Conservation (phyloP, 768 basidiomycete species). For the Cystofilobasidium ferigula region DNA sequence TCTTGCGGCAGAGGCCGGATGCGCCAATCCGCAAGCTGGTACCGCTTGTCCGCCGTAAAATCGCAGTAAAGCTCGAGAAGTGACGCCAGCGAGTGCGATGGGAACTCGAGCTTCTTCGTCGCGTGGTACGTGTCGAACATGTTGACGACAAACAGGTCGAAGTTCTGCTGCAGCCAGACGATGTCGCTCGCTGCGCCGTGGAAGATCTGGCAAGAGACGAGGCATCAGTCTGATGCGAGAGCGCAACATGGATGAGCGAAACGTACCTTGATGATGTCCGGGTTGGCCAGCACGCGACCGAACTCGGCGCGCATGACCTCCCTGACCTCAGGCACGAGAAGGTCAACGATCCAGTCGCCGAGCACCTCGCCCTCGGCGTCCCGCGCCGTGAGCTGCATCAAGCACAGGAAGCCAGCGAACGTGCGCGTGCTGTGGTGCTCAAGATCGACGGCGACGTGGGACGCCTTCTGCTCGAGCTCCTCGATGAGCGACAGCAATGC, state of each 20-base stretch:
- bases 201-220: conserved; percentile 51
- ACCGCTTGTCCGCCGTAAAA: conserved; percentile 84
- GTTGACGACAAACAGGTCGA: conserved; percentile 84
- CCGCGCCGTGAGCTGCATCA: conserved; percentile 70
- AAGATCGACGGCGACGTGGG: conserved; percentile 73
- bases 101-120: conserved; percentile 71
- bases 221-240: not conserved
- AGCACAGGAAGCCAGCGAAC: conserved; percentile 74
- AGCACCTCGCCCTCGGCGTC: conserved; percentile 1
- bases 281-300: conserved; percentile 77
- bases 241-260: conserved; percentile 1
- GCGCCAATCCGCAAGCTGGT: conserved; percentile 95
- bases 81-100: conserved; percentile 69
- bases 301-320: conserved; percentile 57
- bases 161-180: conserved; percentile 91
- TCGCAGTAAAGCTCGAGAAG: conserved; percentile 81
- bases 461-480: conserved; percentile 46
- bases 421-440: conserved; percentile 85
- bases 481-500: conserved; percentile 53
- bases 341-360: conserved; percentile 73
- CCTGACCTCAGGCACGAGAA: conserved; percentile 51
- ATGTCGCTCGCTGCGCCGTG: conserved; percentile 93
- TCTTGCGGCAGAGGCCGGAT: conserved; percentile 81
- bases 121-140: conserved; percentile 98
- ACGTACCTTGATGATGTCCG: conserved; percentile 67